Conservation (phyloP, 164 flowering plant species). For the Hamamelis virginiana region DNA sequence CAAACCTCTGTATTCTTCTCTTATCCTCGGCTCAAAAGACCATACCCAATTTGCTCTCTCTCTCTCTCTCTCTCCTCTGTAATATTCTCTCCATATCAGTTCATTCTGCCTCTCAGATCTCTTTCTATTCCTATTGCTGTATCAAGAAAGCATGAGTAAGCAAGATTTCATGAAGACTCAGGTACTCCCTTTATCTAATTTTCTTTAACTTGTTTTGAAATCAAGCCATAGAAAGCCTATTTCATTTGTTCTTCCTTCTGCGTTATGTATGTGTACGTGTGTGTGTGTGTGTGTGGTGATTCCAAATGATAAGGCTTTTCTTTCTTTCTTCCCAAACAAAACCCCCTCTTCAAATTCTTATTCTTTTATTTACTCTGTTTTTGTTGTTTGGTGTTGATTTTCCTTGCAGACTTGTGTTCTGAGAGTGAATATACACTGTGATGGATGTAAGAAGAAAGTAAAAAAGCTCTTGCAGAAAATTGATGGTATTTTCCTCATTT, state of each 20-base stretch:
- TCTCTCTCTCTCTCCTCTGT: conserved; percentile 3
- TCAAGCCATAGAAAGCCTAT: no score
- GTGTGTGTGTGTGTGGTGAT: no score
- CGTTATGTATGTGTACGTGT: no score
- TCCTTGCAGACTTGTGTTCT: conserved; percentile 49
- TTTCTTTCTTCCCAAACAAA: no score
- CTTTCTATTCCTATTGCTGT: not conserved
- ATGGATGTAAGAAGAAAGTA: conserved; percentile 58
- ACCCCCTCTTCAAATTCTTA: no score
- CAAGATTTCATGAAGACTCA: conserved; percentile 41
- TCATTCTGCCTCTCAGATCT: conserved; percentile 7
- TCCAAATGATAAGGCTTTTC: no score
- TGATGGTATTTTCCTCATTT: conserved; percentile 31
- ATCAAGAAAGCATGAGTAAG: conserved; percentile 30
- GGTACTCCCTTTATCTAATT: conserved; percentile 25
- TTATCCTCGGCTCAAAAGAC: not conserved
- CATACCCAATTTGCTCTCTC: conserved; percentile 10
- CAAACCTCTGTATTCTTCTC: not conserved
- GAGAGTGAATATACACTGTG: conserved; percentile 57
- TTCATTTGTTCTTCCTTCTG: no score
- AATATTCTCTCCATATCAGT: no score
- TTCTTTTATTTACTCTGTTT: not conserved
- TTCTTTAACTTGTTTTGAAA: not conserved
- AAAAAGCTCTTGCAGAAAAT: conserved; percentile 50
- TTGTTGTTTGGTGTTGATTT: not conserved